Evolutionary conservation across 2,329 filamentous ascomycete species (phyloP).

Genomic region (Colletotrichum agaves): DNA sequence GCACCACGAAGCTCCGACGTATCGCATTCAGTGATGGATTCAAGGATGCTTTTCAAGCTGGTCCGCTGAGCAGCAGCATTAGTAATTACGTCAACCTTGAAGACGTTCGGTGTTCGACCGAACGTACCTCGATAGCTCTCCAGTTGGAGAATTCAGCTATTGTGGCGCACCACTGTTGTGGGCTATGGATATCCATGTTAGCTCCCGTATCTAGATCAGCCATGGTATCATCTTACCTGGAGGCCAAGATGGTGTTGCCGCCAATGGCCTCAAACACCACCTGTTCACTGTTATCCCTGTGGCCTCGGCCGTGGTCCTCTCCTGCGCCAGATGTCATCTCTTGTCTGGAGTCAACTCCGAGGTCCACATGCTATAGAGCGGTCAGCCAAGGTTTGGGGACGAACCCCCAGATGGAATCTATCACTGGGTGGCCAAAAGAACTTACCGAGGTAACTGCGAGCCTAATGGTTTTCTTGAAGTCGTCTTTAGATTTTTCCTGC

Average conservation of each 20-base stretch:
- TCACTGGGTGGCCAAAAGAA: too few species aligned
- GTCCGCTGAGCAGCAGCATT: background rate
- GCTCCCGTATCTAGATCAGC: background rate
- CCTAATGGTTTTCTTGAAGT: constrained; percentile 5
- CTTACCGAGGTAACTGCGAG: constrained; percentile 1
- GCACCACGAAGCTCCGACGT: background rate
- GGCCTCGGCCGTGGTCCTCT: background rate
- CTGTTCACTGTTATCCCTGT: background rate
- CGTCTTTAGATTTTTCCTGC: background rate
- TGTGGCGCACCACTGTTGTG: constrained; percentile 15
- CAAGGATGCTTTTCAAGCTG: background rate
- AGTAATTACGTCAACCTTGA: too few species aligned
- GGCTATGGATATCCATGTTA: background rate
- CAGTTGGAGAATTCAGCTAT: constrained; percentile 12
- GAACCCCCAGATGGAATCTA: too few species aligned
- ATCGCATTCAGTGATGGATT: background rate
- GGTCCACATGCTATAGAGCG: background rate
- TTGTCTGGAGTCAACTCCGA: background rate
- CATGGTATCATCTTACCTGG: background rate
- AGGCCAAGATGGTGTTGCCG: constrained; percentile 26
- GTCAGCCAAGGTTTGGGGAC: background rate
- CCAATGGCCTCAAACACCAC: constrained; percentile 26
- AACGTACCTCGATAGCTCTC: constrained; percentile 24
- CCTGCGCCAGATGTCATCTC: background rate
- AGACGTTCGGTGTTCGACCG: too few species aligned